These are phyloP conservation scores for Cryptococcus sp. DNA, from an alignment of 1,284 basidiomycete genomes.

Conservation along the genomic window DNA sequence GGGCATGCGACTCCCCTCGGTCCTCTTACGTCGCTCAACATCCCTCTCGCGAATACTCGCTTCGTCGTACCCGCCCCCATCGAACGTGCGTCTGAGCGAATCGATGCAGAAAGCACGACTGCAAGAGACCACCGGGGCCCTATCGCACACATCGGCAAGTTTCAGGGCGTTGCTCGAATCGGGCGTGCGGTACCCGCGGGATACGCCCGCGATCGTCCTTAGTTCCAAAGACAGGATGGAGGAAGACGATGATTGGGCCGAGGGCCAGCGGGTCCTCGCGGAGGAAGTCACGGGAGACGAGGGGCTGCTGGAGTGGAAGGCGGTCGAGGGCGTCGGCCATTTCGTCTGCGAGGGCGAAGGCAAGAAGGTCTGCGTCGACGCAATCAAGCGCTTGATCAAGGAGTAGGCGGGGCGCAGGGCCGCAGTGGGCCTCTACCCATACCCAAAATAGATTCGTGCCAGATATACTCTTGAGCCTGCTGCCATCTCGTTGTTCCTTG, in stretches of 20 bases:
- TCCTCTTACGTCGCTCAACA: constrained; percentile 38
- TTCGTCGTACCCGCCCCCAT: constrained; percentile 35
- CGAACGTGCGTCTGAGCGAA: constrained; percentile 35
- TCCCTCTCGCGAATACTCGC: constrained; percentile 42
- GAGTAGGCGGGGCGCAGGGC: too few relatives aligned
- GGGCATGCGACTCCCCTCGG: constrained; percentile 35
- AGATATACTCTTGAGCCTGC: too few relatives aligned
- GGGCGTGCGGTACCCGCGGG: constrained; percentile 34
- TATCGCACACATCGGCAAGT: constrained; percentile 37
- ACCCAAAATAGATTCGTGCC: too few relatives aligned
- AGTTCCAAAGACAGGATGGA: constrained; percentile 34
- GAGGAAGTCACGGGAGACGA: constrained; percentile 44
- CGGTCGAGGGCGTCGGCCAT: constrained; percentile 38
- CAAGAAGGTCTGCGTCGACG: constrained; percentile 24
- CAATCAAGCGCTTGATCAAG: constrained; percentile 23
- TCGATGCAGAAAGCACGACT: constrained; percentile 40
- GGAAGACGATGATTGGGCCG: constrained; percentile 36
- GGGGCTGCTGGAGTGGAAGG: constrained; percentile 40
- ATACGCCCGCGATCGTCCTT: constrained; percentile 39
- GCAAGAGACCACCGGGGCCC: constrained; percentile 43
- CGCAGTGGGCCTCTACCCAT: too few relatives aligned
- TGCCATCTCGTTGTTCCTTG: too few relatives aligned
- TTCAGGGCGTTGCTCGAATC: constrained; percentile 38
- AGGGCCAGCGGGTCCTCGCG: constrained; percentile 43
- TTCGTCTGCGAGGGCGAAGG: constrained; percentile 37